phyloP scores from a whole-genome alignment of 2,329 filamentous ascomycete species.

The Nigrograna mackinnonii region DNA sequence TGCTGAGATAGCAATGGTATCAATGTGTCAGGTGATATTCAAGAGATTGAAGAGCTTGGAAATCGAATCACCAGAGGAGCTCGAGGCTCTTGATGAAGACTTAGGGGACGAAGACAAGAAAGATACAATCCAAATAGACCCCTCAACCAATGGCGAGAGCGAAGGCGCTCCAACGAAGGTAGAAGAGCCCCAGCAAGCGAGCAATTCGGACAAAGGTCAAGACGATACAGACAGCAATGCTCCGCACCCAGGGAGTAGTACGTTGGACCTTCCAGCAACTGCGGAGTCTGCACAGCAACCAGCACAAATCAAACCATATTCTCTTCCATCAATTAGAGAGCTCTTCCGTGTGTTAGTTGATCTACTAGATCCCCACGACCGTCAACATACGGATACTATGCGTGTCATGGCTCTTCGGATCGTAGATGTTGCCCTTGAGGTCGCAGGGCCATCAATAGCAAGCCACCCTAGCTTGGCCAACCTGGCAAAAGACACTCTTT shows the following conservation, averaged over 20 bases:
- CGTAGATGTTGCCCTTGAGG: slow-evolving; percentile 94
- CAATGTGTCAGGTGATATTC: slow-evolving; percentile 99
- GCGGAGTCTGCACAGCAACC: slow-evolving; percentile 42
- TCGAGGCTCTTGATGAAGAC: slow-evolving; percentile 67
- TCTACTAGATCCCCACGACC: slow-evolving; percentile 89
- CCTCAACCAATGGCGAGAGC: slow-evolving; percentile 68
- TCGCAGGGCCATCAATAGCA: slow-evolving; percentile 92
- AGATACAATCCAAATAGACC: slow-evolving; percentile 82
- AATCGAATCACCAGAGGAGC: slow-evolving; percentile 70
- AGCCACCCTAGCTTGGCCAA: slow-evolving; percentile 85
- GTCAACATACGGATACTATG: slow-evolving; percentile 91
- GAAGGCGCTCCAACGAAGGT: slow-evolving; percentile 43
- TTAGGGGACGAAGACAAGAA: slow-evolving; percentile 64
- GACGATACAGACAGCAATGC: slow-evolving; percentile 41
- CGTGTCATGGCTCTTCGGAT: slow-evolving; percentile 96
- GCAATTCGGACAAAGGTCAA: slow-evolving; percentile 32
- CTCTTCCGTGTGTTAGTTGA: slow-evolving; percentile 93
- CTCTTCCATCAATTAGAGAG: slow-evolving; percentile 89
- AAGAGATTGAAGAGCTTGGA: slow-evolving; percentile 87
- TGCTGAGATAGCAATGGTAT: slow-evolving; percentile 95
- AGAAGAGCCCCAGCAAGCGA: slow-evolving; percentile 36
- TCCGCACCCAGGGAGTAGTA: slow-evolving; percentile 45
- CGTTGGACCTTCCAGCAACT: slow-evolving; percentile 48
- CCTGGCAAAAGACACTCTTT: slow-evolving; percentile 90
- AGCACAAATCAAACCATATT: slow-evolving; percentile 79